Base-by-base conservation (phyloP, 129 eudicot species). In the Flaveria trinervia region DNA sequence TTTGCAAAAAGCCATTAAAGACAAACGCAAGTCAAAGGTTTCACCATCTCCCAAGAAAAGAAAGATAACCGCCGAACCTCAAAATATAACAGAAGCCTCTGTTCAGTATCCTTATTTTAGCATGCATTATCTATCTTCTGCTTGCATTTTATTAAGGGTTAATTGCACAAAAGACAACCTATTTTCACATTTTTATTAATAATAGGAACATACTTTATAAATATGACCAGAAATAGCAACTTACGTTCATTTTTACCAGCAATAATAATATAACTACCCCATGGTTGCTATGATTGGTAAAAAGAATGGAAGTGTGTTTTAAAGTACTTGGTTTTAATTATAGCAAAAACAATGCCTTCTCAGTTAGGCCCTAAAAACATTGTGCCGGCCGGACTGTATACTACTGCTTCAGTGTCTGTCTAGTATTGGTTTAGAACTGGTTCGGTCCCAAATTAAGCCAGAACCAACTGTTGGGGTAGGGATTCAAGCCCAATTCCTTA, bases 41-140 rank as follows among this genome's bases (percentile, higher is more conserved):
- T 85, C 88, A 33, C 85, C 89, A 59, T 90, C 98, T 10, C 94
- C 92, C 7, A 93, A 88, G 82, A 90, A 91, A 74, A 86, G 88
- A 72, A 88, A 89, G 80, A 66, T 9, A 11, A n/a, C 64, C 0
- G 68, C 25, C 44, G 84, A 81, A 68, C 78, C 87, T 75, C 91
- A 60, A 62, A 85, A 66, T 48, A 71, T 67, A 71, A 84, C 77
- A 30, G 96, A 91, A 81, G 93, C 97, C 26, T 81, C 86, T 10
- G 65, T 86, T 60, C 97, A 90, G 98, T 92, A 92, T 90, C 96
- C 96, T 87, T 25, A 59, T 77, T 76, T 75, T 50, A 54, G 46
- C 46, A 55, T 54, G 20, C 68, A 14, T 62, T 62, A 23, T 14
- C 30, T 25, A 65, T 65, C 66, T 70, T 60, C 20, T 52, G 69